Conservation (phyloP, 2,329 filamentous ascomycete genomes). For the Beauveria bassiana region DNA sequence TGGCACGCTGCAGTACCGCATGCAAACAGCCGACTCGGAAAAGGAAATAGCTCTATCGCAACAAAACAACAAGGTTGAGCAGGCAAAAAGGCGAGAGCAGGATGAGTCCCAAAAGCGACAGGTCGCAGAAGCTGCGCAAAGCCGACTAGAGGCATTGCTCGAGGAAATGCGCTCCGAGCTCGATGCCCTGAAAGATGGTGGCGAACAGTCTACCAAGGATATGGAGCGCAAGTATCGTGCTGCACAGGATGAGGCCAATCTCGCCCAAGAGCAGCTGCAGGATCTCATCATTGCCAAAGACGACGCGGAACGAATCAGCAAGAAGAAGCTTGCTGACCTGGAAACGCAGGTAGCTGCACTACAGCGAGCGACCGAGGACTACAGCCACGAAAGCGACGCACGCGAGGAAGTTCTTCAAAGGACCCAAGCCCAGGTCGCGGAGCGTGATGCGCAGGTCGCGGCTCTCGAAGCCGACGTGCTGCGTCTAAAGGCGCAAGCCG, state of each 20-base stretch:
- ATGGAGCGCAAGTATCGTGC: conserved; percentile 64
- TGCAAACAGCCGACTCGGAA: conserved; percentile 82
- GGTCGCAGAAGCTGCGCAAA: conserved; percentile 47
- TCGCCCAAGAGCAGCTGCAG: conserved; percentile 73
- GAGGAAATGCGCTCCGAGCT: conserved; percentile 45
- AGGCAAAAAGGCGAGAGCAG: conserved; percentile 72
- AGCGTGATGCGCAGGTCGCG: conserved; percentile 64
- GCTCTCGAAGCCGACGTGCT: conserved; percentile 77
- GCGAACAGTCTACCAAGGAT: conserved; percentile 52
- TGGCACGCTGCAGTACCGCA: conserved; percentile 78
- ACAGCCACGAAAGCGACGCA: conserved; percentile 49
- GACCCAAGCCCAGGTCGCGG: conserved; percentile 57
- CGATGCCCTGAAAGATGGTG: conserved; percentile 40
- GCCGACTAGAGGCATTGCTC: conserved; percentile 40
- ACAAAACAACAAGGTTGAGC: conserved; percentile 76
- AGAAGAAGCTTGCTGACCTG: conserved; percentile 48
- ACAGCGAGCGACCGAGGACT: conserved; percentile 44
- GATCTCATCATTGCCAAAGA: conserved; percentile 58
- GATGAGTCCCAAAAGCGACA: conserved; percentile 68
- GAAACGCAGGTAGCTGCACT: conserved; percentile 42
- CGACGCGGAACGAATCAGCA: conserved; percentile 57
- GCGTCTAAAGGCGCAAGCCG: conserved; percentile 75
- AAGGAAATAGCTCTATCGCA: conserved; percentile 71
- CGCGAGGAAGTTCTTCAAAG: conserved; percentile 50
- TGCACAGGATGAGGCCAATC: conserved; percentile 62